Percentiles rank a stretch among this genome's conserved stretches.
phyloP scores from a whole-genome alignment of 345 rosid species.

The Rhodamnia rubescens region DNA sequence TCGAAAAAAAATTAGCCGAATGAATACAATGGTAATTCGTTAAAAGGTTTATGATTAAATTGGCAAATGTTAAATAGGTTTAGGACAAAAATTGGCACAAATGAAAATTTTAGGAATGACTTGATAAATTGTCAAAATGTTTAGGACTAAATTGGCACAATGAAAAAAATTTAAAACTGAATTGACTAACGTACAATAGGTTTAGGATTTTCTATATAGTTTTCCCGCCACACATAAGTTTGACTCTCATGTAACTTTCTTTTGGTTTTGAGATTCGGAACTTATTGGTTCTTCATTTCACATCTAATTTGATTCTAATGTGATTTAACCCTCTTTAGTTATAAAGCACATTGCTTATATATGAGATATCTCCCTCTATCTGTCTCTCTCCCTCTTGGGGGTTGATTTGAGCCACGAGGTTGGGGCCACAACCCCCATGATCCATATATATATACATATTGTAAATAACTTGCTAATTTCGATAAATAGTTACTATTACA shows the following conservation, averaged over 20 bases:
- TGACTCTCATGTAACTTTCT: neutral
- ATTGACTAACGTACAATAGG: no score
- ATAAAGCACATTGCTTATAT: neutral
- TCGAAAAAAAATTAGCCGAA: no score
- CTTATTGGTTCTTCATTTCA: neutral
- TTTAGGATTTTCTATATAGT: no score
- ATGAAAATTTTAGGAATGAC: no score
- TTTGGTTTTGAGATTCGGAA: neutral
- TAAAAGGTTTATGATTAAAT: no score
- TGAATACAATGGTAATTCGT: no score
- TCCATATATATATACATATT: neutral
- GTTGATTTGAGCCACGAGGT: no score
- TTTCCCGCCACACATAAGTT: neutral
- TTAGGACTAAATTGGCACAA: no score
- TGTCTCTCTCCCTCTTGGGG: neutral
- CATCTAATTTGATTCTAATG: neutral
- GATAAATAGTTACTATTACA: neutral
- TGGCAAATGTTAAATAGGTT: no score
- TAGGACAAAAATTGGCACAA: no score
- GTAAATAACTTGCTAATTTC: neutral
- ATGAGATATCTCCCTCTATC: neutral
- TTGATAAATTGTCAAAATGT: no score
- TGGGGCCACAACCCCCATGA: neutral
- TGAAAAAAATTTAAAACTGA: no score
- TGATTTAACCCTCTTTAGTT: neutral